Percentiles rank a stretch among this genome's conserved stretches.
Conservation (phyloP, 805 yeast species). For the Pichia paraexigua region DNA sequence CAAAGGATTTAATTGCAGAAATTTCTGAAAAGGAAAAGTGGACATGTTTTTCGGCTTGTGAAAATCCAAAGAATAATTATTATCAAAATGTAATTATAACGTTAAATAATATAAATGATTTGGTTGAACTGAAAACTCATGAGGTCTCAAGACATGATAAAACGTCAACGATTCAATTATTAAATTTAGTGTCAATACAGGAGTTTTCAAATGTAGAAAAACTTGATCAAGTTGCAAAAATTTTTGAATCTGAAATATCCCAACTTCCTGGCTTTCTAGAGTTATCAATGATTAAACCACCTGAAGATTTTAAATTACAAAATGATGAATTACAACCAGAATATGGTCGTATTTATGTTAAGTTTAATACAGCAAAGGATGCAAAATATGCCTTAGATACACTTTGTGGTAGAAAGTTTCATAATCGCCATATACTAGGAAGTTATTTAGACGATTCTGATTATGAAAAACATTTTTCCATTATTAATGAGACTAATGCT, state of each 20-base stretch:
- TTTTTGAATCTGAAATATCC: constrained; percentile 4
- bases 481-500: neutral
- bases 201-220: constrained; percentile 28
- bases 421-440: constrained; percentile 62
- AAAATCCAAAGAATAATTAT: constrained; percentile 21
- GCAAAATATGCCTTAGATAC: constrained; percentile 48
- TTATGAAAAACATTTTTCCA: constrained; percentile 31
- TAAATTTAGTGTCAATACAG: constrained; percentile 58
- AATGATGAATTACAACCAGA: constrained; percentile 43
- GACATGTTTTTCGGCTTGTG: constrained; percentile 32
- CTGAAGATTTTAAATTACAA: constrained; percentile 28
- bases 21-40: constrained; percentile 31
- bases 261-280: constrained; percentile 44
- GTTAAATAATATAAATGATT: constrained; percentile 15
- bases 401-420: constrained; percentile 58
- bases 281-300: constrained; percentile 55
- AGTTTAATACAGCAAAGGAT: constrained; percentile 43
- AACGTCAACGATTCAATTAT: constrained; percentile 50
- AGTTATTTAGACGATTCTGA: constrained; percentile 55
- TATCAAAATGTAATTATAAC: constrained; percentile 17
- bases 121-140: constrained; percentile 5
- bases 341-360: constrained; percentile 64
- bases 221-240: neutral
- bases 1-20: constrained; percentile 24
- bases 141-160: constrained; percentile 15